Evolutionary conservation across 1,284 basidiomycete species (phyloP).

Genomic region (Anthracocystis walkeri): DNA sequence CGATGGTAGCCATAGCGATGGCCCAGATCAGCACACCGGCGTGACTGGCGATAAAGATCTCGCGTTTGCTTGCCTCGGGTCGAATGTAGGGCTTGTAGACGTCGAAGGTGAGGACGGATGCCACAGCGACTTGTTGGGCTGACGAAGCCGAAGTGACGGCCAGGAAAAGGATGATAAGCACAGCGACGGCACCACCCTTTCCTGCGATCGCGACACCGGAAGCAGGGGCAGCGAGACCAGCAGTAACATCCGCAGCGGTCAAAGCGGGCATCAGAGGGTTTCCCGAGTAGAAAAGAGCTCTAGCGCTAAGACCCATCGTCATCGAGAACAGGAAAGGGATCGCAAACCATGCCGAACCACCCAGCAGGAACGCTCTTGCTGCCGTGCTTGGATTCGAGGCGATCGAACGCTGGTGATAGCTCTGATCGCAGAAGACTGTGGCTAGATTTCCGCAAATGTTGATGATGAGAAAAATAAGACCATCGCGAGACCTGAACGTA

Average conservation of each 20-base stretch:
- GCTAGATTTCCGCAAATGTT: constrained; percentile 73
- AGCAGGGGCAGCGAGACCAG: constrained; percentile 65
- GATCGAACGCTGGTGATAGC: constrained; percentile 81
- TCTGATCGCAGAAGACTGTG: constrained; percentile 78
- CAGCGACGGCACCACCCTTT: constrained; percentile 78
- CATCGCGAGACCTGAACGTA: constrained; percentile 83
- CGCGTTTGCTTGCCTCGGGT: constrained; percentile 74
- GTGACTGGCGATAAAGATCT: constrained; percentile 77
- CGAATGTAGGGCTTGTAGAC: constrained; percentile 79
- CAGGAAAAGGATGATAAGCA: constrained; percentile 78
- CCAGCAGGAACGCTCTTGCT: constrained; percentile 87
- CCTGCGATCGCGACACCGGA: constrained; percentile 79
- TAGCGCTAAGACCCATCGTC: constrained; percentile 74
- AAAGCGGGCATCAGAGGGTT: constrained; percentile 56
- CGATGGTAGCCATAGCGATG: constrained; percentile 82
- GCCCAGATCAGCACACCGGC: constrained; percentile 76
- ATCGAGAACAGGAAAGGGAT: constrained; percentile 76
- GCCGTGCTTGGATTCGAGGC: constrained; percentile 84
- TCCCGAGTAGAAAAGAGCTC: constrained; percentile 70
- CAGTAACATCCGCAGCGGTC: constrained; percentile 51
- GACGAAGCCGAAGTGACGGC: constrained; percentile 82
- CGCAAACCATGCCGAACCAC: constrained; percentile 81
- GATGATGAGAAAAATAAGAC: constrained; percentile 88
- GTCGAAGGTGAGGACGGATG: constrained; percentile 73
- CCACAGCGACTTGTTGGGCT: constrained; percentile 87